These are phyloP conservation scores for Lineolata rhizophorae DNA, from an alignment of 495 filamentous ascomycete species.

Conservation along the genomic window DNA sequence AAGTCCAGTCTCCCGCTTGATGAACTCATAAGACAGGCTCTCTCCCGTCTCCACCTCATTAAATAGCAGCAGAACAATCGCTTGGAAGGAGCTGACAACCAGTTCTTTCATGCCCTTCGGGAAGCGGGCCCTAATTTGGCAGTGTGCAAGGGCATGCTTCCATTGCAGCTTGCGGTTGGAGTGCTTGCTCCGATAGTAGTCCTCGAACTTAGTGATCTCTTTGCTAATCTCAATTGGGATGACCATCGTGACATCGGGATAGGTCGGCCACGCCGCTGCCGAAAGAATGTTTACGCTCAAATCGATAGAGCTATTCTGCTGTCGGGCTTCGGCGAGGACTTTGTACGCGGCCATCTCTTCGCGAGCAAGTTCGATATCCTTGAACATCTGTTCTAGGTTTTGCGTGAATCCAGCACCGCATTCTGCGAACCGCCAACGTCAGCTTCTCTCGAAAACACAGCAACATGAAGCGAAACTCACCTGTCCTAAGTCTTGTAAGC, in stretches of 20 bases:
- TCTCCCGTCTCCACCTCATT: slow-evolving; percentile 37
- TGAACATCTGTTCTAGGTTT: slow-evolving; percentile 97
- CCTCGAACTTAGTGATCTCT: slow-evolving; percentile 51
- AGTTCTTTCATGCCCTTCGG: slow-evolving; percentile 63
- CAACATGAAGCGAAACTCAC: slow-evolving; percentile 15
- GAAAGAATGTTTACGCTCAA: slow-evolving; percentile 73
- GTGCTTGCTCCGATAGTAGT: slow-evolving; percentile 70
- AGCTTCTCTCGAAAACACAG: slow-evolving; percentile 2
- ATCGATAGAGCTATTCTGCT: slow-evolving; percentile 36
- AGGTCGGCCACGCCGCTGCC: slow-evolving; percentile 75
- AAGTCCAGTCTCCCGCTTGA: slow-evolving; percentile 44
- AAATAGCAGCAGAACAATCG: slow-evolving; percentile 81
- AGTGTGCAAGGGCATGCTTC: slow-evolving; percentile 83
- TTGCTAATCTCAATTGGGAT: slow-evolving; percentile 49
- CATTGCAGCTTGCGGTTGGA: slow-evolving; percentile 66
- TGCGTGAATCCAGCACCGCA: slow-evolving; percentile 87
- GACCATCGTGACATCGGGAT: slow-evolving; percentile 55
- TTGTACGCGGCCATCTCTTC: slow-evolving; percentile 72
- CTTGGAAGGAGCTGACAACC: slow-evolving; percentile 72
- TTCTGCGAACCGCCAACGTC: slow-evolving; percentile 25
- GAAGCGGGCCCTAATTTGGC: slow-evolving; percentile 59
- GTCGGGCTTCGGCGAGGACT: slow-evolving; percentile 25
- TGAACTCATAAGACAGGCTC: slow-evolving; percentile 41
- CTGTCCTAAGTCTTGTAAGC: slow-evolving; percentile 68
- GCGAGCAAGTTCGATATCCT: slow-evolving; percentile 74